phyloP scores from a whole-genome alignment of 1,139 yeast genomes.

The Suhomyces bribrorum region DNA sequence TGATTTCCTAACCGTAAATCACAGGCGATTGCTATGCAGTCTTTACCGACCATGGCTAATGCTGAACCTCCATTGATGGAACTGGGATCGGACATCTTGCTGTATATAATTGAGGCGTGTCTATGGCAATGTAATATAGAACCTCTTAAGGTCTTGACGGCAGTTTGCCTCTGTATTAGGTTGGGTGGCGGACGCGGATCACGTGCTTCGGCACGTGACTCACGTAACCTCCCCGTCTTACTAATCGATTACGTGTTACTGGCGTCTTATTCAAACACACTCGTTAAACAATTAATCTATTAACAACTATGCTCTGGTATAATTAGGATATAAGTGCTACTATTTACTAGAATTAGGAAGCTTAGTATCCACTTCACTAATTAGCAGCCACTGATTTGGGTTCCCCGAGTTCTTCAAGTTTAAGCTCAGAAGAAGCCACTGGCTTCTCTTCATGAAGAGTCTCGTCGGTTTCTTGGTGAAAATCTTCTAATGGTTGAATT shows the following conservation, averaged over 20 bases:
- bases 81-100: constrained; percentile 49
- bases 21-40: constrained; percentile 96
- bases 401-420: not conserved
- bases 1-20: constrained; percentile 94
- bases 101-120: not conserved
- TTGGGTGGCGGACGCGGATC: too few relatives aligned
- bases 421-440: not conserved
- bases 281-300: constrained; percentile 1
- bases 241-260: too few relatives aligned
- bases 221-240: too few relatives aligned
- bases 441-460: not conserved
- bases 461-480: not conserved
- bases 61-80: constrained; percentile 81
- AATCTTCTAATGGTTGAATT: not conserved
- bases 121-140: not conserved
- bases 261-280: too few relatives aligned
- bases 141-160: not conserved
- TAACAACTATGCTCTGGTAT: constrained; percentile 3
- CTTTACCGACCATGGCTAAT: constrained; percentile 98
- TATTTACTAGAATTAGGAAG: too few relatives aligned
- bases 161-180: constrained; percentile 5
- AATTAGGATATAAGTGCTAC: not conserved
- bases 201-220: not conserved
- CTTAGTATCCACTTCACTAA: too few relatives aligned
- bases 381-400: not conserved